Percentiles rank a stretch among this genome's conserved stretches.
Conservation (phyloP, 768 basidiomycete species). For the Boletus barrowsii region DNA sequence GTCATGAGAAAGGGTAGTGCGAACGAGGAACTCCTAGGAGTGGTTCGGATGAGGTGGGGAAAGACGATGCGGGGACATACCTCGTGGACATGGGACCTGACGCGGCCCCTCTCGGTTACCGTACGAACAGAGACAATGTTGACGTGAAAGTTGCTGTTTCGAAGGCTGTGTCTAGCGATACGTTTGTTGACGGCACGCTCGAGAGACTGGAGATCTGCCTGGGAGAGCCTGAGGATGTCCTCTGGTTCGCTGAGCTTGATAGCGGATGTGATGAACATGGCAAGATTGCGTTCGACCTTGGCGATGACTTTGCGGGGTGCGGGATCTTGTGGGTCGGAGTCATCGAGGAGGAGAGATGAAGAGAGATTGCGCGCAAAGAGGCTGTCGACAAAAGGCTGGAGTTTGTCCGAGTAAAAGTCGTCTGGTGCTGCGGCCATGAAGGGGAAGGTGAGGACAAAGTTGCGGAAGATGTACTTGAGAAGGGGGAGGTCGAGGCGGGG, state of each 20-base stretch:
- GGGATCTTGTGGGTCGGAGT: slow-evolving; percentile 54
- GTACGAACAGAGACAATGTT: slow-evolving; percentile 88
- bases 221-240: slow-evolving; percentile 86
- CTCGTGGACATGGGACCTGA: slow-evolving; percentile 85
- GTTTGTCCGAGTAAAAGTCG: slow-evolving; percentile 90
- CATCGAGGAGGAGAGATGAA: slow-evolving; percentile 45
- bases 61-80: slow-evolving; percentile 37
- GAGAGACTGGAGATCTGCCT: slow-evolving; percentile 76
- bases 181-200: slow-evolving; percentile 69
- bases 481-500: slow-evolving; percentile 77
- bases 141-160: slow-evolving; percentile 72
- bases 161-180: slow-evolving; percentile 44
- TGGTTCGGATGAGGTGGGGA: background rate
- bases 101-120: slow-evolving; percentile 77
- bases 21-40: slow-evolving; percentile 87
- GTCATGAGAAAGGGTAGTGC: slow-evolving; percentile 70
- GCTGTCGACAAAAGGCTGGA: slow-evolving; percentile 90
- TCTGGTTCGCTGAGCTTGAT: slow-evolving; percentile 82
- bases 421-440: slow-evolving; percentile 88
- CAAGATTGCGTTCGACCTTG: slow-evolving; percentile 82
- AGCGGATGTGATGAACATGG: slow-evolving; percentile 77
- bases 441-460: slow-evolving; percentile 93
- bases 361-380: slow-evolving; percentile 78
- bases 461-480: slow-evolving; percentile 83
- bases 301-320: slow-evolving; percentile 64